Percentiles rank a stretch among this genome's conserved stretches.
Evolutionary conservation across 495 filamentous ascomycete genomes (phyloP).

Genomic region (Aspergillus affinis): DNA sequence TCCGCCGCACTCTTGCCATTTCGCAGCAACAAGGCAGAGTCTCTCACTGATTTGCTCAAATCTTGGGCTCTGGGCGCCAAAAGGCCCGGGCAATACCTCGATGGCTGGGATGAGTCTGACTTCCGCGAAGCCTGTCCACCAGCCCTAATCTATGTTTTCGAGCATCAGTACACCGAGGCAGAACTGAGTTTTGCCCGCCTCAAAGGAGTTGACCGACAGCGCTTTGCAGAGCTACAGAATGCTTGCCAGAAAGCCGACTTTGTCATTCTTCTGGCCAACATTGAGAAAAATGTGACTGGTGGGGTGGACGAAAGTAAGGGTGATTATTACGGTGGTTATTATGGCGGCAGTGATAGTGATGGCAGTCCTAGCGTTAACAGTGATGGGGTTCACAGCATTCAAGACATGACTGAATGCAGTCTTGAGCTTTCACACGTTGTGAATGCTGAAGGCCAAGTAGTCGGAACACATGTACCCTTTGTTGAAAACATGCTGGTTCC

Average conservation of each 20-base stretch:
- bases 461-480: background rate
- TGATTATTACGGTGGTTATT: background rate
- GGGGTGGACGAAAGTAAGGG: conserved; percentile 4
- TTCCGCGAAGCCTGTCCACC: background rate
- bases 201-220: conserved; percentile 9
- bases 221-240: conserved; percentile 7
- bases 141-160: conserved; percentile 9
- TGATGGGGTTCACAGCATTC: conserved; percentile 1
- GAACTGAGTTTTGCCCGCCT: conserved; percentile 13
- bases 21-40: conserved; percentile 5
- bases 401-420: conserved; percentile 1
- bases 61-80: background rate
- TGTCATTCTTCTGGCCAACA: conserved; percentile 5
- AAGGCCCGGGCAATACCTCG: background rate
- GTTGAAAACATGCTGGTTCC: background rate
- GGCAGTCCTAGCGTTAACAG: background rate
- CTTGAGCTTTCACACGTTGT: conserved; percentile 5
- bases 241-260: conserved; percentile 10
- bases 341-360: conserved; percentile 1
- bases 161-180: conserved; percentile 12
- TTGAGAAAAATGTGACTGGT: conserved; percentile 9
- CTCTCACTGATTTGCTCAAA: background rate
- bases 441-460: background rate
- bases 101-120: background rate
- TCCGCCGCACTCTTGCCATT: conserved; percentile 5